Evolutionary conservation across 2,329 filamentous ascomycete species (phyloP).

Genomic region (Fusarium algeriense): DNA sequence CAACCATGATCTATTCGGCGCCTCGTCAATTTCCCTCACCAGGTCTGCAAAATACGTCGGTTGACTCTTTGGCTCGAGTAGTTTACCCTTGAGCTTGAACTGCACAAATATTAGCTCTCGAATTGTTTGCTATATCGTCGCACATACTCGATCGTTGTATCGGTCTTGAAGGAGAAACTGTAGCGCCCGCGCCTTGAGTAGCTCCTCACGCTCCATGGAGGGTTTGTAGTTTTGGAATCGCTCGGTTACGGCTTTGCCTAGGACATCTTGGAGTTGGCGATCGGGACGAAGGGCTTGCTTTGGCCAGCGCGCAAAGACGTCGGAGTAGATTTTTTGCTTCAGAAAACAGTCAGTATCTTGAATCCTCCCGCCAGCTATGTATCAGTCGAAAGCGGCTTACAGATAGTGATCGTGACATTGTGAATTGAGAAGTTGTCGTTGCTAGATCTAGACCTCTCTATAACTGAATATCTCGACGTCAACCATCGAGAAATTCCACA

Average conservation of each 20-base stretch:
- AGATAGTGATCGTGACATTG: conserved; percentile 53
- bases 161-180: conserved; percentile 70
- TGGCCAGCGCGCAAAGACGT: conserved; percentile 68
- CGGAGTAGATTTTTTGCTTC: conserved; percentile 55
- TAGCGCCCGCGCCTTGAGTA: conserved; percentile 70
- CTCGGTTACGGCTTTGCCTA: conserved; percentile 55
- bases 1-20: conserved; percentile 68
- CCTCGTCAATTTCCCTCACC: conserved; percentile 71
- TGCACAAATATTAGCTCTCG: conserved; percentile 35
- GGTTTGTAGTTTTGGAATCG: conserved; percentile 52
- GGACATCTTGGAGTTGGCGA: conserved; percentile 70
- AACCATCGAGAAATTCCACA: conserved; percentile 46
- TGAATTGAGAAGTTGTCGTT: conserved; percentile 34
- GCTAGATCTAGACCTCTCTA: conserved; percentile 8
- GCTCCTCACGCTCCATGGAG: conserved; percentile 60
- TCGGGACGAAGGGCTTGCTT: conserved; percentile 73
- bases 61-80: conserved; percentile 71
- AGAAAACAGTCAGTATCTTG: neutral
- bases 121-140: neutral
- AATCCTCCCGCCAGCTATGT: neutral
- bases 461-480: conserved; percentile 41
- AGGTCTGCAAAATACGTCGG: conserved; percentile 74
- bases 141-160: conserved; percentile 67
- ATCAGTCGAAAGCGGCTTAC: conserved; percentile 31
- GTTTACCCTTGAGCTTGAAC: conserved; percentile 59